Conservation (phyloP, 139 green algal species). For the Volvox reticuliferus region DNA sequence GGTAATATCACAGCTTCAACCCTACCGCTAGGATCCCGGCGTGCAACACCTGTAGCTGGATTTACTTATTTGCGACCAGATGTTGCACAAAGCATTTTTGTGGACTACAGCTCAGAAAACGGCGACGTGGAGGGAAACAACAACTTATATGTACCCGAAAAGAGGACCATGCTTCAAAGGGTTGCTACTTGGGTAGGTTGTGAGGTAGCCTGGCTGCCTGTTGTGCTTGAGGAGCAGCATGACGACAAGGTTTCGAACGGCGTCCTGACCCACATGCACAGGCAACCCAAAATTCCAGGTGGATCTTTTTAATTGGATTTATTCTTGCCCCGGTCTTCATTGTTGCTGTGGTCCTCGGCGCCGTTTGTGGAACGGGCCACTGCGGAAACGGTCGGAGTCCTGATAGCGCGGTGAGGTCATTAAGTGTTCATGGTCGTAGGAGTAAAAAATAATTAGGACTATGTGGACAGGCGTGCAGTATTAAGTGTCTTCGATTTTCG, state of each 20-base stretch:
- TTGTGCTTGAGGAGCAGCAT: no score
- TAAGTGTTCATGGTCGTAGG: no score
- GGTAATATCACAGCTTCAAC: no score
- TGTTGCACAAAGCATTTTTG: no score
- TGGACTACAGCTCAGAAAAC: background rate
- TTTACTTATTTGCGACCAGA: no score
- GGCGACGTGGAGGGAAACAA: background rate
- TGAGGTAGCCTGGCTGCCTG: background rate
- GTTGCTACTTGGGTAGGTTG: background rate
- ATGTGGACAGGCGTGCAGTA: no score
- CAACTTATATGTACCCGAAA: background rate
- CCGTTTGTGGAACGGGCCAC: background rate
- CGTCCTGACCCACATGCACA: background rate
- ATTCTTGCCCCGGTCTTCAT: background rate
- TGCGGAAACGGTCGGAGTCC: background rate
- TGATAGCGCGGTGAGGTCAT: no score
- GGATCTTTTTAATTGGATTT: background rate
- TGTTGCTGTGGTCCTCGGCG: background rate
- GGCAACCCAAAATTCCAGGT: background rate
- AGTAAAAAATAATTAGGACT: no score
- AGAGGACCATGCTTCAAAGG: background rate
- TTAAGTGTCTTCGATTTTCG: no score
- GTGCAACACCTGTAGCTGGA: no score
- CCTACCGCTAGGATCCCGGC: no score
- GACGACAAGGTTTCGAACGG: background rate